phyloP scores from a whole-genome alignment of 192 early-diverging fungal genomes.

The Spizellomyces sp. region DNA sequence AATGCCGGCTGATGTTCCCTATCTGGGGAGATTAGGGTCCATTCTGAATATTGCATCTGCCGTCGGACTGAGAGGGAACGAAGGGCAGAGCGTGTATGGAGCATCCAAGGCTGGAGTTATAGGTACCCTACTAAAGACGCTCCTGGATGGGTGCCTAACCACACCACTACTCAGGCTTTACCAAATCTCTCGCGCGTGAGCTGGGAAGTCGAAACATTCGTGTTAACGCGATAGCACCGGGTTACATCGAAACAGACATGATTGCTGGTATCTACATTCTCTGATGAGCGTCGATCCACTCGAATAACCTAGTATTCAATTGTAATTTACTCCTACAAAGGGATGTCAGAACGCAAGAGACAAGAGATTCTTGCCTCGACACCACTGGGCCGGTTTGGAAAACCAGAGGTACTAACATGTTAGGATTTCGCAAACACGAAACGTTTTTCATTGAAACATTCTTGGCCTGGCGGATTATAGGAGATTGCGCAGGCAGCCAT shows the following conservation, averaged over 20 bases:
- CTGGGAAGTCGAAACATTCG: conserved; percentile 69
- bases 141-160: neutral
- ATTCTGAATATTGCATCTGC: conserved; percentile 89
- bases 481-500: too few species aligned
- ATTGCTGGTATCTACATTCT: conserved; percentile 47
- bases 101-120: conserved; percentile 86
- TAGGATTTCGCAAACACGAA: too few species aligned
- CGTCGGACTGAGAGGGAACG: conserved; percentile 72
- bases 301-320: too few species aligned
- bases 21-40: conserved; percentile 21
- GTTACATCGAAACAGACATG: conserved; percentile 86
- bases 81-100: conserved; percentile 74
- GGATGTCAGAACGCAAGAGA: too few species aligned
- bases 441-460: too few species aligned
- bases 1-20: too few species aligned
- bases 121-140: conserved; percentile 47
- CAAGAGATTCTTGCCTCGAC: too few species aligned
- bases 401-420: too few species aligned
- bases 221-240: conserved; percentile 85
- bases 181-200: conserved; percentile 82
- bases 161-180: conserved; percentile 62
- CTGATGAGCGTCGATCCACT: too few species aligned
- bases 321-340: too few species aligned
- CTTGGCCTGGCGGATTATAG: too few species aligned
- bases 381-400: too few species aligned